Conservation (phyloP, 805 yeast species). For the Wickerhamomyces subpelliculosus region DNA sequence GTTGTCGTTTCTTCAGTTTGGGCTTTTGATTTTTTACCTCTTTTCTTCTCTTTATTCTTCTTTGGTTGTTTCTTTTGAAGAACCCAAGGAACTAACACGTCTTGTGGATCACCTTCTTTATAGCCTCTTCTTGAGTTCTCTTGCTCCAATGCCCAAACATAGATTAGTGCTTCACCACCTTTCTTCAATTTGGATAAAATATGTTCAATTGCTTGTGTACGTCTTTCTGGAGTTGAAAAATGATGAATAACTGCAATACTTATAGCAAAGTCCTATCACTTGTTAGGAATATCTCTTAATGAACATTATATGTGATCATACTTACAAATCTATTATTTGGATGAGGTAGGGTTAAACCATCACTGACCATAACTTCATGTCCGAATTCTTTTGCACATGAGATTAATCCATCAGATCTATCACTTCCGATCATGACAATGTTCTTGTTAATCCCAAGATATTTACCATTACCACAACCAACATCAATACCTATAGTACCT, state of each 20-base stretch:
- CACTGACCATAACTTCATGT: conserved; percentile 66
- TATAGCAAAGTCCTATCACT: conserved; percentile 72
- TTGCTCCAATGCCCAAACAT: conserved; percentile 97
- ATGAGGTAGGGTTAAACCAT: conserved; percentile 66
- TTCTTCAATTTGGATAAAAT: conserved; percentile 50
- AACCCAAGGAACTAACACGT: conserved; percentile 95
- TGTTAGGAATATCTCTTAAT: neutral
- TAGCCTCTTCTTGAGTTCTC: conserved; percentile 83
- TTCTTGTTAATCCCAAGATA: conserved; percentile 68
- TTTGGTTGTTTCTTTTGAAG: conserved; percentile 43
- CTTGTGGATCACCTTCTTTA: conserved; percentile 87
- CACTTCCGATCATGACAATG: conserved; percentile 66
- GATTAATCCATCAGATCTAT: conserved; percentile 63
- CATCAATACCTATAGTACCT: conserved; percentile 78
- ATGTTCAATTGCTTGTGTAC: conserved; percentile 67
- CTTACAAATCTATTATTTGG: conserved; percentile 31
- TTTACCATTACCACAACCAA: conserved; percentile 97
- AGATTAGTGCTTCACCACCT: conserved; percentile 70
- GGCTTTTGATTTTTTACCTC: too few species aligned
- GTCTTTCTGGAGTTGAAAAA: conserved; percentile 76
- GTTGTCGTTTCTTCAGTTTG: conserved; percentile 21
- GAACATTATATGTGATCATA: neutral
- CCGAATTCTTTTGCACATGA: conserved; percentile 47
- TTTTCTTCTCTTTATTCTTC: conserved; percentile 14
- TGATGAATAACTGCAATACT: conserved; percentile 96